These are phyloP conservation scores for Penicillium brasilianum DNA, from an alignment of 2,329 filamentous ascomycete species.

Conservation along the genomic window DNA sequence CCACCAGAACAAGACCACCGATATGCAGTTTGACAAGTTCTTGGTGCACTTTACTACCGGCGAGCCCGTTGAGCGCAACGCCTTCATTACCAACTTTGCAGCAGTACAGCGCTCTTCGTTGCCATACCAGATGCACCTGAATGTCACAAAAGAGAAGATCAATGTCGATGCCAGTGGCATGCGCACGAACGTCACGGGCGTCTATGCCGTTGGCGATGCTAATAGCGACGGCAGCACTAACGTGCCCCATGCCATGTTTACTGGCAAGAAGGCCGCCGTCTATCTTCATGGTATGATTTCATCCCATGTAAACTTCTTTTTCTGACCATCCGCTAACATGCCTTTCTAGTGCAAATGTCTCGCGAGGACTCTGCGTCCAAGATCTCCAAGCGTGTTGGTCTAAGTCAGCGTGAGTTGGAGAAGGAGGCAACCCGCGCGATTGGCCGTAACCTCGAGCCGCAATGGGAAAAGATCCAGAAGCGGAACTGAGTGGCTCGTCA, in stretches of 20 bases:
- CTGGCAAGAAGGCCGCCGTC: conserved; percentile 63
- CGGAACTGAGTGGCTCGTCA: neutral
- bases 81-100: conserved; percentile 59
- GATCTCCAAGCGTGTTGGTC: conserved; percentile 36
- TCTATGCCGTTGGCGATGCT: conserved; percentile 65
- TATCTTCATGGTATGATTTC: conserved; percentile 51
- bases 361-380: conserved; percentile 38
- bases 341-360: conserved; percentile 35
- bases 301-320: too few relatives aligned
- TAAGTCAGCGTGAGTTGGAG: conserved; percentile 32
- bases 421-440: conserved; percentile 37
- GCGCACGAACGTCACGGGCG: conserved; percentile 58
- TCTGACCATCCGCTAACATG: neutral
- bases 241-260: conserved; percentile 65
- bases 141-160: conserved; percentile 53
- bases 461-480: conserved; percentile 14
- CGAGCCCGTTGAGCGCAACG: conserved; percentile 52
- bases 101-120: conserved; percentile 56
- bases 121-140: conserved; percentile 55
- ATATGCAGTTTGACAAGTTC: conserved; percentile 60
- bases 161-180: conserved; percentile 53
- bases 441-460: conserved; percentile 38
- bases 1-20: conserved; percentile 33
- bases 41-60: conserved; percentile 59
- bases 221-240: conserved; percentile 66